Conservation (phyloP, 306 rosid genomes). For the Cajanus cajan region DNA sequence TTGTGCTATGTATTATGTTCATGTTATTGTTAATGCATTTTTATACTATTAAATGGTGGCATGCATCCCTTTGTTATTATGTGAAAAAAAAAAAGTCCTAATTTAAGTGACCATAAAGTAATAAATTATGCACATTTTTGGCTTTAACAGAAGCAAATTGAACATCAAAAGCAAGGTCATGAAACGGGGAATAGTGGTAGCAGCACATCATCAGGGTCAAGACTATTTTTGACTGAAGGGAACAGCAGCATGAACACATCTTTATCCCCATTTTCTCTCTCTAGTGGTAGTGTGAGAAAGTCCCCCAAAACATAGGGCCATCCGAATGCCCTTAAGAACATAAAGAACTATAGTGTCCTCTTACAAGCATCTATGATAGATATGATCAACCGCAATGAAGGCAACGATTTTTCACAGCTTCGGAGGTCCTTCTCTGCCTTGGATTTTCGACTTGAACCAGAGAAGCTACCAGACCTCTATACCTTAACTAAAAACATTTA, state of each 20-base stretch:
- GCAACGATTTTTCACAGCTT: slow-evolving; percentile 34
- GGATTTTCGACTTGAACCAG: slow-evolving; percentile 51
- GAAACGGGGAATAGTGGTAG: slow-evolving; percentile 40
- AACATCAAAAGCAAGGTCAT: slow-evolving; percentile 29
- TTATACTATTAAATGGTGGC: too few relatives aligned
- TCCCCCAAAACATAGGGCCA: slow-evolving; percentile 52
- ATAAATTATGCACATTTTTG: not conserved
- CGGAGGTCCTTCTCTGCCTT: slow-evolving; percentile 56
- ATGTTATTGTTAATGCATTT: too few relatives aligned
- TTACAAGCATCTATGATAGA: slow-evolving; percentile 58
- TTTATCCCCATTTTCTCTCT: slow-evolving; percentile 39
- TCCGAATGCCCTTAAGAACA: slow-evolving; percentile 57
- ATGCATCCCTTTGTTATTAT: not conserved
- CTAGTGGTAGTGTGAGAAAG: slow-evolving; percentile 29
- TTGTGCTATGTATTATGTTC: not conserved
- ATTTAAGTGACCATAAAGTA: not conserved
- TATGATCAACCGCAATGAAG: slow-evolving; percentile 44
- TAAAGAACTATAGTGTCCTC: slow-evolving; percentile 43
- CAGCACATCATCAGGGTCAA: slow-evolving; percentile 44
- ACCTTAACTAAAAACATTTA: slow-evolving; percentile 8
- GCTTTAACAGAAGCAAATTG: slow-evolving; percentile 35
- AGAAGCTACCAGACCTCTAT: slow-evolving; percentile 29
- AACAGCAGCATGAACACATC: slow-evolving; percentile 35
- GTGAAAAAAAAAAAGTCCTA: not conserved
- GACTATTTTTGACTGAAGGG: slow-evolving; percentile 12